phyloP scores from a whole-genome alignment of 192 early-diverging fungal genomes.

The Phlyctochytrium arcticum region DNA sequence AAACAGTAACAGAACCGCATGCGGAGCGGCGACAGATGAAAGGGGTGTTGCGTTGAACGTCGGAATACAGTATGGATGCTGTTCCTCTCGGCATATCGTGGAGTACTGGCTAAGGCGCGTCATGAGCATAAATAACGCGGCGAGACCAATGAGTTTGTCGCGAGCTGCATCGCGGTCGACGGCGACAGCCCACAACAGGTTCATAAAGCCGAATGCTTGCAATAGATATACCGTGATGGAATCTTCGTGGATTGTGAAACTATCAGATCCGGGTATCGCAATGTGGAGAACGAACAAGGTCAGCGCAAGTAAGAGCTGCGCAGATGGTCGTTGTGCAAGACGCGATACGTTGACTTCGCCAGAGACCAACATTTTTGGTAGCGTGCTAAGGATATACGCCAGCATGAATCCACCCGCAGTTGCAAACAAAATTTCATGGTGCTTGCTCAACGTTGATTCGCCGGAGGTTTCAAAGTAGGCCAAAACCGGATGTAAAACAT shows the following conservation, averaged over 20 bases:
- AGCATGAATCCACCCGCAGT: slow-evolving; percentile 12
- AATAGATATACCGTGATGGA: slow-evolving; percentile 60
- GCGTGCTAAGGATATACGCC: slow-evolving; percentile 2
- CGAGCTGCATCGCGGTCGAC: slow-evolving; percentile 10
- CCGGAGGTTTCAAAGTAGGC: slow-evolving; percentile 2
- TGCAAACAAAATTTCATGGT: slow-evolving; percentile 34
- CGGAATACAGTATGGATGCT: slow-evolving; percentile 71
- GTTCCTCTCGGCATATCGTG: slow-evolving; percentile 88
- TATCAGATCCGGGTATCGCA: slow-evolving; percentile 78
- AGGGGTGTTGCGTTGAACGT: slow-evolving; percentile 71
- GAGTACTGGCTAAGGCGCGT: slow-evolving; percentile 55
- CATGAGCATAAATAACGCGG: slow-evolving; percentile 39
- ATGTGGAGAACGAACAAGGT: slow-evolving; percentile 51
- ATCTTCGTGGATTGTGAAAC: slow-evolving; percentile 88
- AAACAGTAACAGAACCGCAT: slow-evolving; percentile 42
- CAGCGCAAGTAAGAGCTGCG: slow-evolving; percentile 10
- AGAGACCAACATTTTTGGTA: background rate
- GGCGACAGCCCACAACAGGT: slow-evolving; percentile 28
- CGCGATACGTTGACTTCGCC: background rate
- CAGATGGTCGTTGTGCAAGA: too few species aligned
- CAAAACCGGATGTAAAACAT: background rate
- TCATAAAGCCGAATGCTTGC: slow-evolving; percentile 58
- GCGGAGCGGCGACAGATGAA: slow-evolving; percentile 48
- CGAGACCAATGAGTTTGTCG: slow-evolving; percentile 16
- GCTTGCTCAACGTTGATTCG: slow-evolving; percentile 16